Percentiles rank a stretch among this genome's conserved stretches.
phyloP scores from a whole-genome alignment of 495 filamentous ascomycete species.

The Thermothielavioides terrestris region DNA sequence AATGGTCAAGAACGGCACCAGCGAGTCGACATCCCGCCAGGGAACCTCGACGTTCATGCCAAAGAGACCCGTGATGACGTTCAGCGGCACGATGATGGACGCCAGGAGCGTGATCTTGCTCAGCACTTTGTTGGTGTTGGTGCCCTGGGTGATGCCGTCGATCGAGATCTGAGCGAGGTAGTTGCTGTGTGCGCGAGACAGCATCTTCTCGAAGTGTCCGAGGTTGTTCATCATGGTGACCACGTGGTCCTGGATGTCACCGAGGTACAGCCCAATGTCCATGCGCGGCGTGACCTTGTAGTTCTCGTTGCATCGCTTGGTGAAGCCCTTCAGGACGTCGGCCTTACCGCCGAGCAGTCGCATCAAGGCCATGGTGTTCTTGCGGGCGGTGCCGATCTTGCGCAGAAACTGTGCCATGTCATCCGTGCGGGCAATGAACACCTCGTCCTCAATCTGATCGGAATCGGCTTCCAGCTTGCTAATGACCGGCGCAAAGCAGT shows the following conservation, averaged over 20 bases:
- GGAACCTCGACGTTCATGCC: slow-evolving; percentile 95
- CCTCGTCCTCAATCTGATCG: slow-evolving; percentile 87
- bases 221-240: slow-evolving; percentile 98
- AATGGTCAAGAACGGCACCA: slow-evolving; percentile 76
- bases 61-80: slow-evolving; percentile 89
- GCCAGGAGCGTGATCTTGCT: slow-evolving; percentile 94
- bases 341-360: slow-evolving; percentile 91
- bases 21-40: slow-evolving; percentile 44
- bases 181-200: slow-evolving; percentile 89
- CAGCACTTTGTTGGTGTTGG: slow-evolving; percentile 71
- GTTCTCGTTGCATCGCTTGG: slow-evolving; percentile 95
- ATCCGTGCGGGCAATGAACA: slow-evolving; percentile 81
- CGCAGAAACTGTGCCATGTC: slow-evolving; percentile 80
- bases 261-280: slow-evolving; percentile 91
- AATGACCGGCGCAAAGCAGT: slow-evolving; percentile 86
- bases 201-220: slow-evolving; percentile 94
- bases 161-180: slow-evolving; percentile 93
- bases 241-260: slow-evolving; percentile 97
- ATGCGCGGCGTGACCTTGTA: slow-evolving; percentile 89
- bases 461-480: slow-evolving; percentile 77
- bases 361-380: slow-evolving; percentile 90
- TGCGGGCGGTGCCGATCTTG: slow-evolving; percentile 80
- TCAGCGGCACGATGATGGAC: slow-evolving; percentile 92
- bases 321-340: slow-evolving; percentile 93
- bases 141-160: slow-evolving; percentile 74